A percentile compares a stretch with the other conserved stretches of the same genome.
Conservation (phyloP, 2,329 filamentous ascomycete genomes). For the Colletotrichum phormii region DNA sequence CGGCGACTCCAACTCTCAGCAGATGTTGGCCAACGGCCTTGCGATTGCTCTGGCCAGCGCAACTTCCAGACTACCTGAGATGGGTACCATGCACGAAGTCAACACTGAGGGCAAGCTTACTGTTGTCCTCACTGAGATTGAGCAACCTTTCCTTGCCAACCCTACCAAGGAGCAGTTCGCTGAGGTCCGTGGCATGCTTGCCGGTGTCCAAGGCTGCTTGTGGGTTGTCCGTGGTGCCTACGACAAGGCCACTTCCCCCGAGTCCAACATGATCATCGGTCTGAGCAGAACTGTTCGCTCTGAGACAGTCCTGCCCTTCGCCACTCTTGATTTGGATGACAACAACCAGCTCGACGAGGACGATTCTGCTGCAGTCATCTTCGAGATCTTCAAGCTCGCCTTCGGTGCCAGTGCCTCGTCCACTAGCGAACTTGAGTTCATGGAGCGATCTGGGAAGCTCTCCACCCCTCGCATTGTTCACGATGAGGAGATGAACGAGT, state of each 20-base stretch:
- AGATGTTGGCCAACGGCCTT: conserved; percentile 33
- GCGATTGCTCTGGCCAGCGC: conserved; percentile 33
- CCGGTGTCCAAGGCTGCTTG: conserved; percentile 48
- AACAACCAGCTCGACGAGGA: conserved; percentile 44
- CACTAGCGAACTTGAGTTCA: conserved; percentile 56
- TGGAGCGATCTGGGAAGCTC: conserved; percentile 51
- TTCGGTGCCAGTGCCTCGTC: conserved; percentile 47
- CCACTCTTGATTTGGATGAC: conserved; percentile 59
- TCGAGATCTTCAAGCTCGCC: conserved; percentile 50
- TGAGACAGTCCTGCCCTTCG: conserved; percentile 56
- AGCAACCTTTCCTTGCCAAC: conserved; percentile 54
- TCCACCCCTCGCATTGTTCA: conserved; percentile 54
- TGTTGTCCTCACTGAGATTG: conserved; percentile 58
- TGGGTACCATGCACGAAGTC: conserved; percentile 40
- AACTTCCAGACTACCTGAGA: conserved; percentile 37
- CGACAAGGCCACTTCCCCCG: conserved; percentile 48
- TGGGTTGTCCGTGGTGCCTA: conserved; percentile 56
- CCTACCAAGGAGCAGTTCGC: conserved; percentile 53
- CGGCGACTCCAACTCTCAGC: conserved; percentile 36
- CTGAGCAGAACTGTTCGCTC: conserved; percentile 59
- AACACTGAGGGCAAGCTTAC: conserved; percentile 43
- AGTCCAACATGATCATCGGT: conserved; percentile 58
- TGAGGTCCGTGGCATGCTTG: conserved; percentile 49
- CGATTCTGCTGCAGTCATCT: conserved; percentile 47
- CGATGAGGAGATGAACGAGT: conserved; percentile 54